phyloP scores from a whole-genome alignment of 2,329 filamentous ascomycete genomes.

The Scedosporium minutisporum region DNA sequence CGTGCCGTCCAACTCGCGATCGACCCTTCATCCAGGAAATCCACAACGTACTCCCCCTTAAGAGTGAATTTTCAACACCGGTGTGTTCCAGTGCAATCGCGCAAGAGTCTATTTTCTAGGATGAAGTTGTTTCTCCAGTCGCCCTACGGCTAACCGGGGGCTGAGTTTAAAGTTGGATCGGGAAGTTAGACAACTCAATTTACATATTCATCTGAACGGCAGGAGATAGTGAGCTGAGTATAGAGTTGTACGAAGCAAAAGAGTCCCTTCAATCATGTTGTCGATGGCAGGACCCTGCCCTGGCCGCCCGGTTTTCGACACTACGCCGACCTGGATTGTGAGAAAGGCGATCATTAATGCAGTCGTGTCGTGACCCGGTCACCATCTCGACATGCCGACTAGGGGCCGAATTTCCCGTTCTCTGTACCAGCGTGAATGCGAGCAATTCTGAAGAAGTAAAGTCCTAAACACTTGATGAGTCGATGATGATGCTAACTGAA shows the following conservation, averaged over 20 bases:
- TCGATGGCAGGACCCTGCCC: neutral
- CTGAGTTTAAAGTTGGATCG: no score
- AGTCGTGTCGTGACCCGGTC: neutral
- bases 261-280: neutral
- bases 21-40: slow-evolving; percentile 1
- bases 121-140: no score
- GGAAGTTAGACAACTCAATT: no score
- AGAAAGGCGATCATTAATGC: neutral
- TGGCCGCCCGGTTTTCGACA: neutral
- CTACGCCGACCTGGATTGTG: neutral
- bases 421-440: neutral
- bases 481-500: no score
- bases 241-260: neutral
- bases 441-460: no score
- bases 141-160: no score
- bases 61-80: neutral
- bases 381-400: neutral
- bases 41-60: neutral
- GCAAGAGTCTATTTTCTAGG: no score
- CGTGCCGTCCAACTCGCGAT: neutral
- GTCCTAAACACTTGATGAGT: no score
- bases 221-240: no score
- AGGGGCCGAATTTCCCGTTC: neutral
- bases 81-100: no score
- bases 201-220: no score